These are phyloP conservation scores for Penicillium sp. DNA, from an alignment of 2,329 filamentous ascomycete genomes.

Conservation along the genomic window DNA sequence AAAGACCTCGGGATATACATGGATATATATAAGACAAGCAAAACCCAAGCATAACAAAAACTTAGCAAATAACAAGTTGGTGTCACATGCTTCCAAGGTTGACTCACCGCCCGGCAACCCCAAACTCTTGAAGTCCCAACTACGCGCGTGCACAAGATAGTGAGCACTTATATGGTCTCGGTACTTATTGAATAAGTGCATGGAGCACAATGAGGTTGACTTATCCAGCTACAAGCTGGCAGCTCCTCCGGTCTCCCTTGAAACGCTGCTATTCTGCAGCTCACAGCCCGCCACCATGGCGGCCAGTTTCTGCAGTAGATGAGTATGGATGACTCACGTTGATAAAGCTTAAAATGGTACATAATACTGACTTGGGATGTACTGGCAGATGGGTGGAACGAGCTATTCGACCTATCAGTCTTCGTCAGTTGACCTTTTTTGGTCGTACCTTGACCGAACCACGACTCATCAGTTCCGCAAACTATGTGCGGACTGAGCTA, in stretches of 20 bases:
- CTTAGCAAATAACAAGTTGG: background rate
- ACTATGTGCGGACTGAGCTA: constrained; percentile 94
- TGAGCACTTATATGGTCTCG: background rate
- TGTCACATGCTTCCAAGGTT: constrained; percentile 7
- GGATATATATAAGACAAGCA: background rate
- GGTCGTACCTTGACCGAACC: constrained; percentile 88
- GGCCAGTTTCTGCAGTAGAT: constrained; percentile 58
- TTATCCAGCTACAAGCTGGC: constrained; percentile 36
- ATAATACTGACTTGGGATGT: constrained; percentile 14
- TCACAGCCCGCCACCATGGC: constrained; percentile 53
- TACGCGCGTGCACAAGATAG: background rate
- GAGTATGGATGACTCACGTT: constrained; percentile 46
- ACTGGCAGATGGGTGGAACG: constrained; percentile 78
- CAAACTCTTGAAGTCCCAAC: constrained; percentile 1
- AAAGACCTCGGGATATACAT: background rate
- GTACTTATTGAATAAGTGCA: constrained; percentile 18
- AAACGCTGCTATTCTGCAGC: constrained; percentile 29
- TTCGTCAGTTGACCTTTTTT: constrained; percentile 96
- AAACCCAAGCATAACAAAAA: too few relatives aligned
- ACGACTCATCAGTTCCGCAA: constrained; percentile 87
- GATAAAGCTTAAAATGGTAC: background rate
- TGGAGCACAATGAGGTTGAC: constrained; percentile 38
- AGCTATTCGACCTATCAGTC: constrained; percentile 89
- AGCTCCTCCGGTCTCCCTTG: constrained; percentile 23
- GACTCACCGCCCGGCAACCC: constrained; percentile 12